Evolutionary conservation across 2,329 filamentous ascomycete species (phyloP).

Genomic region (Botryotinia calthae): DNA sequence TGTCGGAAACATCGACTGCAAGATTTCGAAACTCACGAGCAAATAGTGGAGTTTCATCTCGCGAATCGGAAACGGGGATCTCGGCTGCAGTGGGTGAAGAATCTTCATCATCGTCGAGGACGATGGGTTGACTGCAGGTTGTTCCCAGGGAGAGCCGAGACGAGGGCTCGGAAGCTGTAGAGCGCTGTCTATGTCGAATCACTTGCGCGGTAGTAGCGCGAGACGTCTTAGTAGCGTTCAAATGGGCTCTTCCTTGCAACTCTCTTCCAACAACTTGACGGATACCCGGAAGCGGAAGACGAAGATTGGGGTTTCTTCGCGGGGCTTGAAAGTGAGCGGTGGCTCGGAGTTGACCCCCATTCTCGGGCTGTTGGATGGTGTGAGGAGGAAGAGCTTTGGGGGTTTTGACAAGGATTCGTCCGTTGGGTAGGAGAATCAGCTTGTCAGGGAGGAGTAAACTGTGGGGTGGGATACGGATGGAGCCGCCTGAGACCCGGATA

Average conservation of each 20-base stretch:
- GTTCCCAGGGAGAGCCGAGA: background rate
- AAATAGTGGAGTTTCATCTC: background rate
- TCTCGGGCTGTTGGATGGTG: fast-evolving
- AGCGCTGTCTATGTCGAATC: background rate
- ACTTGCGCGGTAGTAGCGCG: background rate
- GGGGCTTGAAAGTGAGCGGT: background rate
- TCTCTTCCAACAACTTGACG: background rate
- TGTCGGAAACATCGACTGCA: background rate
- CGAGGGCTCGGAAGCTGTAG: background rate
- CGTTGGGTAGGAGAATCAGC: background rate
- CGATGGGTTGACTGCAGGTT: background rate
- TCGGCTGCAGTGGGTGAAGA: no score
- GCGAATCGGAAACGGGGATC: background rate
- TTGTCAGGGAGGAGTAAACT: background rate
- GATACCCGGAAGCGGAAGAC: background rate
- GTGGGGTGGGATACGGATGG: background rate
- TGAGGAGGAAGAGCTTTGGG: background rate
- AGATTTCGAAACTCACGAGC: background rate
- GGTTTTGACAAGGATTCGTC: background rate
- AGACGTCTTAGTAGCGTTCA: background rate
- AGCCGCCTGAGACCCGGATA: background rate
- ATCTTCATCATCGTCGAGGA: background rate
- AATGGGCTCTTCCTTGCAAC: background rate
- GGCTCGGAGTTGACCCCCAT: no score
- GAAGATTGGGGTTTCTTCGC: background rate